Base-by-base conservation (phyloP, 2,329 filamentous ascomycete genomes). In the Aspergillus caelatus region DNA sequence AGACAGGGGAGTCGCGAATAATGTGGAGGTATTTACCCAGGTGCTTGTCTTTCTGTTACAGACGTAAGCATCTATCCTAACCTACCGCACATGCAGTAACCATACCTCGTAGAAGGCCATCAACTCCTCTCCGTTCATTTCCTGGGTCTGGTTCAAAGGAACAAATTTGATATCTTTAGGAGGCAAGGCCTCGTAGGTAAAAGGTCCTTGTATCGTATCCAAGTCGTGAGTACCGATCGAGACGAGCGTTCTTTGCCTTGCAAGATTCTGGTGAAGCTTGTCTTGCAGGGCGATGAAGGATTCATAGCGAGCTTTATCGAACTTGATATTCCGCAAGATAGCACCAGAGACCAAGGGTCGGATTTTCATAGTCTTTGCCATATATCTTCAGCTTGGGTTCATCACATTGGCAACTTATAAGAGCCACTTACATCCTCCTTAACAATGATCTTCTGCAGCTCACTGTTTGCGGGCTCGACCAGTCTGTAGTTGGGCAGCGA, bases 281-380 rank as follows among this genome's bases (percentile, higher is more conserved):
- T 99, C 96, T 82, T 99, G 95, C 55, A 99, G 86, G 62, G 90
- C 88, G 77, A 99, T 99, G 91, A 99, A 99, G 74, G 93, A 97
- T 71, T 96, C 92, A 79, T 99, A 99, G 69, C 91, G 87, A 70
- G 90, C 92, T 82, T 95, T 86, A 71, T 92, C 94, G 84, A 99
- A 98, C 74, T 89, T 93, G 83, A 99, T 86, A 77, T 93, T 92
- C 70, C 95, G 89, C 67, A 99, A 83, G 68, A 99, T 91, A 55
- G 94, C 93, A 65, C 91, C 93, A 19, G 94, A 92, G 68, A 97
- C 91, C 69, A 95, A 92, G 46, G 94, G 94, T 57, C 95, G 88
- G 71, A 99, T 89, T 78, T 89, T 86, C 62, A 85, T 84, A 36
- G 93, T 97, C 82, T 88, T 64, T 21, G 56, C 23, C 50, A 43